Percentiles rank a stretch among this genome's conserved stretches.
phyloP scores from a whole-genome alignment of 2,329 filamentous ascomycete species.

The Talaromyces sp. region DNA sequence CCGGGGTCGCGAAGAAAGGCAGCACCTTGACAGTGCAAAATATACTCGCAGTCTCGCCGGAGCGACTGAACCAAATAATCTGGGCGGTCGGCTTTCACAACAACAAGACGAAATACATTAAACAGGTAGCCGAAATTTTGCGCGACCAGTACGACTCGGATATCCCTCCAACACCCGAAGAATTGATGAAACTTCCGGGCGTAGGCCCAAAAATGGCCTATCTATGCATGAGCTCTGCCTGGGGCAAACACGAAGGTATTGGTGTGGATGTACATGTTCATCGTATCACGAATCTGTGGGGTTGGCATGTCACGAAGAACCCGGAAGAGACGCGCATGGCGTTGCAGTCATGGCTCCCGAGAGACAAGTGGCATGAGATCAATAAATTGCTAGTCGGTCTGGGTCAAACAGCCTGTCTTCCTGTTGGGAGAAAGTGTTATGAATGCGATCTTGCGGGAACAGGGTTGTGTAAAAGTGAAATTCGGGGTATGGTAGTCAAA shows the following conservation, averaged over 20 bases:
- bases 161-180: conserved; percentile 74
- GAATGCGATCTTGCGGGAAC: conserved; percentile 75
- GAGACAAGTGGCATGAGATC: conserved; percentile 84
- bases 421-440: conserved; percentile 74
- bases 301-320: conserved; percentile 76
- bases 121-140: conserved; percentile 68
- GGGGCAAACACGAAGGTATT: conserved; percentile 70
- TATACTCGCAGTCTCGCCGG: conserved; percentile 67
- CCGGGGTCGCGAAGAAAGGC: conserved; percentile 27
- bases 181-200: conserved; percentile 72
- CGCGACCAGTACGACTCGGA: conserved; percentile 67
- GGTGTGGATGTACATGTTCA: conserved; percentile 95
- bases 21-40: conserved; percentile 67
- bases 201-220: conserved; percentile 96
- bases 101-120: conserved; percentile 83
- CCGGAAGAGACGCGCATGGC: conserved; percentile 77
- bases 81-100: conserved; percentile 89
- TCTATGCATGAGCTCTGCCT: conserved; percentile 74
- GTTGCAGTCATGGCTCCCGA: conserved; percentile 78
- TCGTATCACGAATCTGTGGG: conserved; percentile 90
- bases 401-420: conserved; percentile 80
- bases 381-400: conserved; percentile 85
- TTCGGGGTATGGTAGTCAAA: conserved; percentile 61
- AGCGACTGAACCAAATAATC: conserved; percentile 68
- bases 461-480: conserved; percentile 71